Evolutionary conservation across 169 alveolate species (phyloP).

Genomic region (Plasmodium berghei): DNA sequence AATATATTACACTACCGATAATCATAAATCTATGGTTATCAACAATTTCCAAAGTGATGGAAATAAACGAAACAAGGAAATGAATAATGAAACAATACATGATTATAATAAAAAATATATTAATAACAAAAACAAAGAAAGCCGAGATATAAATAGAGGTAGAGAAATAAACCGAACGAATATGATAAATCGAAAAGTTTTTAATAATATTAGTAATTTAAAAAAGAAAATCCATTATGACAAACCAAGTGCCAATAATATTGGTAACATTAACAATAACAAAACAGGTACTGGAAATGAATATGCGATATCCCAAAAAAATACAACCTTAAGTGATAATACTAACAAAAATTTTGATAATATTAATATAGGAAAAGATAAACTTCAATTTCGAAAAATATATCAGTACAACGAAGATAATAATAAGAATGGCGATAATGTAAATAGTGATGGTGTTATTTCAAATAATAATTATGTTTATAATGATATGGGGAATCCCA

Average conservation of each 20-base stretch:
- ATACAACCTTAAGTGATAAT: conserved; percentile 16
- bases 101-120: conserved; percentile 33
- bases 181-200: conserved; percentile 21
- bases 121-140: conserved; percentile 25
- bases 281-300: conserved; percentile 21
- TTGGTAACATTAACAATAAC: neutral
- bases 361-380: conserved; percentile 28
- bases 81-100: conserved; percentile 26
- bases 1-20: conserved; percentile 3
- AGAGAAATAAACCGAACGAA: neutral
- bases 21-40: neutral
- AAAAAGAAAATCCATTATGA: conserved; percentile 61
- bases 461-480: neutral
- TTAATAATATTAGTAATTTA: conserved; percentile 30
- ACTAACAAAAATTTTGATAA: conserved; percentile 29
- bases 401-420: conserved; percentile 42
- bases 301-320: conserved; percentile 14
- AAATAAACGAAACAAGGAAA: conserved; percentile 33
- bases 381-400: conserved; percentile 41
- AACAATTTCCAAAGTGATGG: conserved; percentile 5
- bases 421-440: neutral
- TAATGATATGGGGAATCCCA: neutral
- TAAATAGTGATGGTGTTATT: neutral
- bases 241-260: conserved; percentile 25
- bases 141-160: neutral